Percentiles rank a stretch among this genome's conserved stretches.
phyloP scores from a whole-genome alignment of 2,329 filamentous ascomycete genomes.

The Fusarium anthophilum region DNA sequence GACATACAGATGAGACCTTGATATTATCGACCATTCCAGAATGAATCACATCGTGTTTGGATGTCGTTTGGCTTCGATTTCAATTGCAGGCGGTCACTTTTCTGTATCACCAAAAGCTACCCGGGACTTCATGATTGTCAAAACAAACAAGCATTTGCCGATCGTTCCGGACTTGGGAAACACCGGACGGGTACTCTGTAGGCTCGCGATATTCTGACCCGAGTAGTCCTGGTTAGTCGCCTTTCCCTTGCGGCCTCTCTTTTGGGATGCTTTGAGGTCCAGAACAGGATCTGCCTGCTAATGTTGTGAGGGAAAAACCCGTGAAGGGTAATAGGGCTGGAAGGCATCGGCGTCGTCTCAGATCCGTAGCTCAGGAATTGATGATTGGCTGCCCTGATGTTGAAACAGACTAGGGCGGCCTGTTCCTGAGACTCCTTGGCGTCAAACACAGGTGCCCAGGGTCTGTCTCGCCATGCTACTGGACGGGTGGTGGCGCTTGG shows the following conservation, averaged over 20 bases:
- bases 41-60: neutral
- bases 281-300: neutral
- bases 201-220: neutral
- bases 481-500: constrained; percentile 24
- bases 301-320: neutral
- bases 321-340: constrained; percentile 14
- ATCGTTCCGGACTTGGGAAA: neutral
- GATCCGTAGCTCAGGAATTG: constrained; percentile 1
- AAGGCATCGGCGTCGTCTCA: constrained; percentile 28
- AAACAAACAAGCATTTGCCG: neutral
- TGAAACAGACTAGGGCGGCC: constrained; percentile 40
- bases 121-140: constrained; percentile 16
- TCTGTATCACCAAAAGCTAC: neutral
- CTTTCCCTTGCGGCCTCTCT: neutral
- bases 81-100: neutral
- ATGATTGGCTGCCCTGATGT: constrained; percentile 40
- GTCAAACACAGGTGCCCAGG: constrained; percentile 10
- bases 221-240: neutral
- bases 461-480: neutral
- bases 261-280: constrained; percentile 1
- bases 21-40: no score
- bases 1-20: neutral
- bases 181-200: neutral
- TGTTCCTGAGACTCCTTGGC: constrained; percentile 32
- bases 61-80: neutral